These are phyloP conservation scores for Amylocystis lapponica DNA, from an alignment of 768 basidiomycete species.

Conservation along the genomic window DNA sequence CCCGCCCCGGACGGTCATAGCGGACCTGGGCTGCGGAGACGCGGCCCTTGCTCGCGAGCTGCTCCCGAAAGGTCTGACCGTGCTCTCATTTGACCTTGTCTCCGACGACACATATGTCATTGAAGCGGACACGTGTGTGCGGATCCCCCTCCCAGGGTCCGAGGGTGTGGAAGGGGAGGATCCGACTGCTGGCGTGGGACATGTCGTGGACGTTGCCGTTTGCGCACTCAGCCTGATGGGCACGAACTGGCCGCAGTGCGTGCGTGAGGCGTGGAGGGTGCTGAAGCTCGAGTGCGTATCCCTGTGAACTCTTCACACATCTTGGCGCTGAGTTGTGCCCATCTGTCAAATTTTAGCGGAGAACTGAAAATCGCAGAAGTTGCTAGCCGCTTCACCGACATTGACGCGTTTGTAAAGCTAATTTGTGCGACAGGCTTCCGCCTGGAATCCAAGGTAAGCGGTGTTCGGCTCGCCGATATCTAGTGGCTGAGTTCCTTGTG, in stretches of 20 bases:
- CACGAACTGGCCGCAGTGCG: conserved; percentile 89
- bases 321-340: not conserved
- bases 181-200: conserved; percentile 49
- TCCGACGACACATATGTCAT: conserved; percentile 71
- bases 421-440: conserved; percentile 69
- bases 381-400: conserved; percentile 69
- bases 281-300: conserved; percentile 68
- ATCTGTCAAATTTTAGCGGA: conserved; percentile 43
- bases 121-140: conserved; percentile 83
- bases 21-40: conserved; percentile 94
- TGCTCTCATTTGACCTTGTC: conserved; percentile 77
- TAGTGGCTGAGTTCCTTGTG: not conserved
- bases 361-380: conserved; percentile 88
- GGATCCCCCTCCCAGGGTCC: conserved; percentile 82
- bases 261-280: conserved; percentile 87
- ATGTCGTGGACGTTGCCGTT: conserved; percentile 85
- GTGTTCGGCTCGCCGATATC: not conserved
- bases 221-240: conserved; percentile 97
- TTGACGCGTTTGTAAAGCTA: conserved; percentile 61
- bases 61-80: conserved; percentile 58
- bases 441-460: conserved; percentile 56
- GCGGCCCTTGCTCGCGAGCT: conserved; percentile 79
- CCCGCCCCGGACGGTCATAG: conserved; percentile 67
- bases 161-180: conserved; percentile 33
- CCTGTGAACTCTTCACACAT: too few relatives aligned